phyloP scores from a whole-genome alignment of 768 basidiomycete species.

The Sporobolomyces roseus region DNA sequence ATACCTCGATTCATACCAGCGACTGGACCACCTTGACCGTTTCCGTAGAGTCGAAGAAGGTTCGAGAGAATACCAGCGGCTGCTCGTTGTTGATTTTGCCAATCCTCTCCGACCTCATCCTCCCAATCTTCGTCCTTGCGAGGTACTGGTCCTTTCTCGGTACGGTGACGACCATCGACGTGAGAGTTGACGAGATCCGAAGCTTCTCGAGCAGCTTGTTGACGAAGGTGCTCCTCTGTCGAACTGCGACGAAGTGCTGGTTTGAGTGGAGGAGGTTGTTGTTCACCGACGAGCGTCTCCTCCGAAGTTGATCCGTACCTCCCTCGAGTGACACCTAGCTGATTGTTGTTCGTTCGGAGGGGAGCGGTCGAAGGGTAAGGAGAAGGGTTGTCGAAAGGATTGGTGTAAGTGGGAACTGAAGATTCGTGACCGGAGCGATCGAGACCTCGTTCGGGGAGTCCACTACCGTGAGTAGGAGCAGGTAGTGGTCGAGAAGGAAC shows the following conservation, averaged over 20 bases:
- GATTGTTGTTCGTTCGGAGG: slow-evolving; percentile 14
- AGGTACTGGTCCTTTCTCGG: not conserved
- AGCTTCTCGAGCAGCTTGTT: slow-evolving; percentile 33
- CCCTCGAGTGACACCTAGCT: not conserved
- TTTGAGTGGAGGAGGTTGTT: slow-evolving; percentile 26
- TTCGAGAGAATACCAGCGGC: slow-evolving; percentile 56
- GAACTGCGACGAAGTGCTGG: slow-evolving; percentile 35
- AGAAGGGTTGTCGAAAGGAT: slow-evolving; percentile 14
- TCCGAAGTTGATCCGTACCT: slow-evolving; percentile 15
- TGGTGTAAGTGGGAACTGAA: slow-evolving; percentile 1
- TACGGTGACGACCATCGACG: slow-evolving; percentile 15
- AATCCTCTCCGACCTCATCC: slow-evolving; percentile 7
- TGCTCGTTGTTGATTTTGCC: slow-evolving; percentile 26
- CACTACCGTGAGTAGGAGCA: slow-evolving; percentile 15
- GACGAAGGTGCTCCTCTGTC: slow-evolving; percentile 39
- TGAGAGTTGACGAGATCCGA: slow-evolving; percentile 39
- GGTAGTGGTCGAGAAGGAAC: not conserved
- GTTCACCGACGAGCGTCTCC: slow-evolving; percentile 21
- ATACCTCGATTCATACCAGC: slow-evolving; percentile 15
- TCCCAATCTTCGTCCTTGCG: slow-evolving; percentile 7
- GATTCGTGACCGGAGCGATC: slow-evolving; percentile 5
- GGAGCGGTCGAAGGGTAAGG: slow-evolving; percentile 9
- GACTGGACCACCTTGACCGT: slow-evolving; percentile 17
- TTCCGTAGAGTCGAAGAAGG: slow-evolving; percentile 58
- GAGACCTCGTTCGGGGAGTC: slow-evolving; percentile 12